Percentiles rank a stretch among this genome's conserved stretches.
These are phyloP conservation scores for Limnanthes douglasii DNA, from an alignment of 345 rosid genomes.

Conservation along the genomic window DNA sequence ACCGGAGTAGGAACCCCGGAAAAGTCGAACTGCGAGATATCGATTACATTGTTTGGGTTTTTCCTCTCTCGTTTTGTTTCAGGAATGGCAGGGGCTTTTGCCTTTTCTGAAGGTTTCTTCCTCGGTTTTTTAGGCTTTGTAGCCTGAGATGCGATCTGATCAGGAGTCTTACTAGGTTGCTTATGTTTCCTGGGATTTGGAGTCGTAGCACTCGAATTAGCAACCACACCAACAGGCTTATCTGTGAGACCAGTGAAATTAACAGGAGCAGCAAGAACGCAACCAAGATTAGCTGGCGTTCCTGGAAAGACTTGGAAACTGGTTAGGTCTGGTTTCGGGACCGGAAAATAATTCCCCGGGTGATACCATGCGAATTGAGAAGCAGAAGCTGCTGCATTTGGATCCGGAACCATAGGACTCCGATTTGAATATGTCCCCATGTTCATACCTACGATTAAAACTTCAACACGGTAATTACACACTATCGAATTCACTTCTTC, in stretches of 20 bases:
- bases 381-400: conserved; percentile 11
- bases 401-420: conserved; percentile 21
- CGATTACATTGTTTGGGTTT: conserved; percentile 23
- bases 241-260: conserved; percentile 17
- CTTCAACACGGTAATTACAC: too few relatives aligned
- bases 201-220: conserved; percentile 11
- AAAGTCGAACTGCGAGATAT: conserved; percentile 23
- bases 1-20: conserved; percentile 43
- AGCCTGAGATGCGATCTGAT: conserved; percentile 13
- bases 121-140: conserved; percentile 24
- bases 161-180: too few relatives aligned
- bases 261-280: too few relatives aligned
- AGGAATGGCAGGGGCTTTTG: conserved; percentile 16
- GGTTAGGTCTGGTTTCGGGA: conserved; percentile 13
- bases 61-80: conserved; percentile 35
- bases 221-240: conserved; percentile 18
- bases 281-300: conserved; percentile 14
- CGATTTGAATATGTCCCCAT: conserved; percentile 31
- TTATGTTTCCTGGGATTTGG: too few relatives aligned
- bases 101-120: conserved; percentile 17
- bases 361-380: conserved; percentile 27
- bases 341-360: conserved; percentile 18
- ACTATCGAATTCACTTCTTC: too few relatives aligned
- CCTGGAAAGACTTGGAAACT: conserved; percentile 15
- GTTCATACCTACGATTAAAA: conserved; percentile 10